Evolutionary conservation across 164 flowering plant genomes (phyloP).

Genomic region (Akebia trifoliata): DNA sequence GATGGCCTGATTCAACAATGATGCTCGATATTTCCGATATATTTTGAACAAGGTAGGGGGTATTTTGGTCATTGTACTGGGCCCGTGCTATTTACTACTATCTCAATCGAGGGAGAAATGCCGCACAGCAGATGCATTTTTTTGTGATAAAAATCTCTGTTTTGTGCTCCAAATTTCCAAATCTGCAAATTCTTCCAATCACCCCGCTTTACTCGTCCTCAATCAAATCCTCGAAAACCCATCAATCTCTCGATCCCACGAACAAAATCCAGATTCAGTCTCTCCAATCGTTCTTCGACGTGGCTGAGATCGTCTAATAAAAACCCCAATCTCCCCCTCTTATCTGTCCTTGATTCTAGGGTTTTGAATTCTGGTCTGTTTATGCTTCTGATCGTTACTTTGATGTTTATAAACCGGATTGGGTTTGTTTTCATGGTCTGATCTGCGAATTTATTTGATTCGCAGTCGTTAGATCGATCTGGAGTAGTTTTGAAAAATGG

Average conservation of each 20-base stretch:
- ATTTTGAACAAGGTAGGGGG: too few relatives aligned
- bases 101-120: too few relatives aligned
- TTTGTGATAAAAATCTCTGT: not conserved
- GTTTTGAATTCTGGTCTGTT: conserved; percentile 3
- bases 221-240: not conserved
- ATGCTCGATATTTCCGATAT: too few relatives aligned
- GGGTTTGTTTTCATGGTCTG: conserved; percentile 10
- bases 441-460: conserved; percentile 13
- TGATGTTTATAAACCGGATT: conserved; percentile 3
- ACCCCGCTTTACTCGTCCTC: too few relatives aligned
- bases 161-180: conserved; percentile 5
- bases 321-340: conserved; percentile 1
- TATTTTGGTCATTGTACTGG: too few relatives aligned
- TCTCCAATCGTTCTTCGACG: conserved; percentile 8
- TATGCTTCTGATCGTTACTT: not conserved
- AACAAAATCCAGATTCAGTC: conserved; percentile 1
- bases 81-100: too few relatives aligned
- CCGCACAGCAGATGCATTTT: too few relatives aligned
- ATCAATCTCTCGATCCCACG: conserved; percentile 9
- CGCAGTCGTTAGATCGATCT: conserved; percentile 1
- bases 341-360: not conserved
- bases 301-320: conserved; percentile 10
- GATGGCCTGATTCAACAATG: too few relatives aligned
- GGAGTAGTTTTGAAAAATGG: conserved; percentile 21
- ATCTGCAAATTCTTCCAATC: too few relatives aligned